Evolutionary conservation across 1,284 basidiomycete genomes (phyloP), one percentile per base, ranked within the genome.

Genomic region (Blastosporella zonata): DNA sequence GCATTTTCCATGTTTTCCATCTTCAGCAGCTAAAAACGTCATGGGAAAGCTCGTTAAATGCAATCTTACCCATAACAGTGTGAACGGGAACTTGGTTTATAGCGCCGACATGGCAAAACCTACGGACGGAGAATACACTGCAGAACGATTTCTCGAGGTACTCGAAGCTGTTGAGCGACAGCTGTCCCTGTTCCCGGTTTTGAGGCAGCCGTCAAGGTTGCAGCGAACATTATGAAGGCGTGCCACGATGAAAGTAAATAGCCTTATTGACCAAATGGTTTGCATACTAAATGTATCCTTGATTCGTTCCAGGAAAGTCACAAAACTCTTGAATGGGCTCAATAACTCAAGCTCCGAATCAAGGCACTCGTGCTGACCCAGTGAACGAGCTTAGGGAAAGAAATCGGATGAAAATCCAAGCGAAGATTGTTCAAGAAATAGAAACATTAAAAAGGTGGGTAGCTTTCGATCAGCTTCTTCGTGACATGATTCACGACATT

Each of bases 231-330:
- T 4, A 43, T 49, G 38, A 38, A 49, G 41, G 34, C 41, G 17
- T 49, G 41, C 25, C n/a, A n/a, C n/a, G 47, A 43, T 10, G 47
- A 38, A 12, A 13, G 40, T 49, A 36, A n/a, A 12, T 15, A 22
- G 22, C 9, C 22, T 25, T 18, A 13, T 20, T 10, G 8, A 1
- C 20, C 2, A 34, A 28, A 3, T 6, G 15, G n/a, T 10, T 13
- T 1, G 18, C 28, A 17, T 28, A 21, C 18, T 15, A 20, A n/a
- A 27, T 27, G 9, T 27, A 27, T 9, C 5, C 9, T 27, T 27
- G 5, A n/a, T n/a, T n/a, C n/a, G 6, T 12, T 28, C 13, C 17
- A 49, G 47, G 41, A 49, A 4, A 43, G 47, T 17, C 2, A 25
- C 18, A 41, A 23, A 7, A 43, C 27, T 31, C 28, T 38, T 22